These are phyloP conservation scores for Gloeophyllum trabeum DNA, from an alignment of 768 basidiomycete genomes.

Conservation along the genomic window DNA sequence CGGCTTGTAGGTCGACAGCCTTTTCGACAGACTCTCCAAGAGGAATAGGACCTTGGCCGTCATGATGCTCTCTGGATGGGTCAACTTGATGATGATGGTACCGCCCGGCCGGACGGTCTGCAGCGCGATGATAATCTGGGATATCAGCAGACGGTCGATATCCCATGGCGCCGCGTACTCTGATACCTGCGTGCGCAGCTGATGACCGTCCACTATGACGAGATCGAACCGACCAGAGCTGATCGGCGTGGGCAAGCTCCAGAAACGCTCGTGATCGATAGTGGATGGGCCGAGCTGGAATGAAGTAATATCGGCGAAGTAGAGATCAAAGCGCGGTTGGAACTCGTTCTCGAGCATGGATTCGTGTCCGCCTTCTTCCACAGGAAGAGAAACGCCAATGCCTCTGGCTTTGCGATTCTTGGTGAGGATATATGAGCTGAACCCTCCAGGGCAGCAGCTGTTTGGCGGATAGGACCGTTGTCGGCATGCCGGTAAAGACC, in stretches of 20 bases:
- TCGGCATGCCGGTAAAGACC: no score
- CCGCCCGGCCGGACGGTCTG: conserved; percentile 12
- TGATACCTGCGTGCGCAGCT: conserved; percentile 17
- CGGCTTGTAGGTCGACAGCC: conserved; percentile 18
- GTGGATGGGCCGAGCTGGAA: conserved; percentile 8
- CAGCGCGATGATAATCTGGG: conserved; percentile 20
- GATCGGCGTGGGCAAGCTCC: not conserved
- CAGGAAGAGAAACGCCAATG: conserved; percentile 15
- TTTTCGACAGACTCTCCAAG: conserved; percentile 16
- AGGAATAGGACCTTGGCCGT: conserved; percentile 19
- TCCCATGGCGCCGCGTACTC: conserved; percentile 6
- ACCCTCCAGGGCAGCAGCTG: conserved; percentile 20
- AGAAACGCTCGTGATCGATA: not conserved
- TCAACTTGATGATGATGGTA: conserved; percentile 21
- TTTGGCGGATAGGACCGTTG: not conserved
- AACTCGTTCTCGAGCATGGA: conserved; percentile 12
- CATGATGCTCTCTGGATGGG: conserved; percentile 15
- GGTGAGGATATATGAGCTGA: conserved; percentile 17
- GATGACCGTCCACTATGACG: conserved; percentile 23
- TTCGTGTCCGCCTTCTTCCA: conserved; percentile 15
- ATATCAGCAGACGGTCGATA: conserved; percentile 16
- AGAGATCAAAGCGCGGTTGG: conserved; percentile 12
- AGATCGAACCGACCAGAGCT: conserved; percentile 12
- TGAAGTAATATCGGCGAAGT: conserved; percentile 15
- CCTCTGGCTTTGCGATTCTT: conserved; percentile 13